phyloP scores from a whole-genome alignment of 208 protist genomes.

The Crithidia expoeki region DNA sequence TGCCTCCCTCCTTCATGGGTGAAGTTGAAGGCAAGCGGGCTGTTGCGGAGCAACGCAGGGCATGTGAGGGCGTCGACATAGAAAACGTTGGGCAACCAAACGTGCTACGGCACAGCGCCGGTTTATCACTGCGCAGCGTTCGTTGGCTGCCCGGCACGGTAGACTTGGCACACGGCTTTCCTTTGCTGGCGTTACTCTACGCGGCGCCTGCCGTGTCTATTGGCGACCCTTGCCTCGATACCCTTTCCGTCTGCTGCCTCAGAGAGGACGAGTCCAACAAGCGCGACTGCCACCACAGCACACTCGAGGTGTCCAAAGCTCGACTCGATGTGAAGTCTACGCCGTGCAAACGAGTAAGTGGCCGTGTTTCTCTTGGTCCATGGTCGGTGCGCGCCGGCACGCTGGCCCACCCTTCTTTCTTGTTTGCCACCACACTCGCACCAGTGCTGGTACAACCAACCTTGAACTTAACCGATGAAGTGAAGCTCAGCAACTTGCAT shows the following conservation, averaged over 20 bases:
- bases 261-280: background rate
- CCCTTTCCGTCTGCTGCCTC: conserved; percentile 26
- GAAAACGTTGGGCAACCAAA: background rate
- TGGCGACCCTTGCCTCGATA: conserved; percentile 23
- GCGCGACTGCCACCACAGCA: background rate
- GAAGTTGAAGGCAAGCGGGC: background rate
- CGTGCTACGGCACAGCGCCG: background rate
- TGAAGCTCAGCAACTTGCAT: no score
- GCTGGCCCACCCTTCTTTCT: conserved; percentile 26
- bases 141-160: conserved; percentile 43
- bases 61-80: background rate
- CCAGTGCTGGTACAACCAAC: background rate
- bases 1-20: background rate
- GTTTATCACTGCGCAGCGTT: conserved; percentile 28
- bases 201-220: conserved; percentile 1
- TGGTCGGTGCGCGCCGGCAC: conserved; percentile 31
- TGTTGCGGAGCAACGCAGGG: no score
- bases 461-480: no score
- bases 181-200: conserved; percentile 52
- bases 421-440: conserved; percentile 20
- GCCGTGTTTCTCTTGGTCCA: conserved; percentile 12
- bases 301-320: background rate
- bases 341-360: background rate
- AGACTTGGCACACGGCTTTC: conserved; percentile 32
- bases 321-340: background rate